These are phyloP conservation scores for Coprinopsis marcescibilis DNA, from an alignment of 768 basidiomycete species.

Conservation along the genomic window DNA sequence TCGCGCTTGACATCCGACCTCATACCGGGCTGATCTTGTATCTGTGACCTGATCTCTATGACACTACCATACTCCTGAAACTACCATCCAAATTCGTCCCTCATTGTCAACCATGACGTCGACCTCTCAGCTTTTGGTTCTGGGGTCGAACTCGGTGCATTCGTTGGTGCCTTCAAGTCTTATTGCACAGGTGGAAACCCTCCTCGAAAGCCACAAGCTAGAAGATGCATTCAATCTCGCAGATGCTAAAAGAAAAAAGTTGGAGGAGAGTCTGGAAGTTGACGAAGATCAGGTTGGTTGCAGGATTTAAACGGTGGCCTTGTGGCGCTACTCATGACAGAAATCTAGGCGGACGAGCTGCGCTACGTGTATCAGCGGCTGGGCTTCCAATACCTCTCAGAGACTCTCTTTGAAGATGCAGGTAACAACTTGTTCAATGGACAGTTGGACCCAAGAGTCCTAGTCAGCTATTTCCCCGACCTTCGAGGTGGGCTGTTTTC, in stretches of 20 bases:
- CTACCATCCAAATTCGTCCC: no score
- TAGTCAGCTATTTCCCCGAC: slow-evolving; percentile 75
- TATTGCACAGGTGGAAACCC: slow-evolving; percentile 64
- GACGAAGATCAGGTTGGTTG: slow-evolving; percentile 50
- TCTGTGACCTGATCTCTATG: no score
- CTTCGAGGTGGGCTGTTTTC: slow-evolving; percentile 62
- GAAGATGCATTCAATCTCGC: slow-evolving; percentile 59
- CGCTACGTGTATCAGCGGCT: slow-evolving; percentile 77
- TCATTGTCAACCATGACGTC: slow-evolving; percentile 28
- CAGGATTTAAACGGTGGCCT: not conserved
- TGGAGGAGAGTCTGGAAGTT: slow-evolving; percentile 44
- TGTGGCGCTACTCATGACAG: not conserved
- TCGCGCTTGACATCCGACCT: no score
- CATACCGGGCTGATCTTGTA: no score
- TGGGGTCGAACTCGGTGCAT: slow-evolving; percentile 53
- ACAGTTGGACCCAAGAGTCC: slow-evolving; percentile 75
- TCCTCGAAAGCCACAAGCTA: slow-evolving; percentile 59
- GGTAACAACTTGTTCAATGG: slow-evolving; percentile 73
- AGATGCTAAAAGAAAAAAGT: slow-evolving; percentile 53
- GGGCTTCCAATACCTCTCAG: slow-evolving; percentile 71
- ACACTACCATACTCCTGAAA: no score
- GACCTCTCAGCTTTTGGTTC: slow-evolving; percentile 58
- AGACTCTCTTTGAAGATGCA: slow-evolving; percentile 82
- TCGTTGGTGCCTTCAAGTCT: slow-evolving; percentile 68
- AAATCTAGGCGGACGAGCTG: slow-evolving; percentile 57